These are phyloP conservation scores for Corynespora cassiicola DNA, from an alignment of 2,329 filamentous ascomycete species.

Conservation along the genomic window DNA sequence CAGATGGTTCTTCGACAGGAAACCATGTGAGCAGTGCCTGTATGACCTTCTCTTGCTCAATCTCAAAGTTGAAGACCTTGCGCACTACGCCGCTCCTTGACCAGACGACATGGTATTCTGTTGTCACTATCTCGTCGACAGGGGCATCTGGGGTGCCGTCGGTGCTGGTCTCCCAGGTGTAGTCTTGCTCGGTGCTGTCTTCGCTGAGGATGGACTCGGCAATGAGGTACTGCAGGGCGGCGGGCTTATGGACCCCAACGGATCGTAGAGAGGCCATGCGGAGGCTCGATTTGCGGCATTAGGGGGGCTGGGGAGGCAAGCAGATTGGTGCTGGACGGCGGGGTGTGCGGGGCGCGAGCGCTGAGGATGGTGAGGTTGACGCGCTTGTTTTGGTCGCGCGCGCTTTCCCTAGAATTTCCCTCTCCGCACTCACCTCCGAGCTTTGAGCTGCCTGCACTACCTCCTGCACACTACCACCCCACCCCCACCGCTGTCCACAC, in stretches of 20 bases:
- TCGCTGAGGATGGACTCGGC: conserved; percentile 77
- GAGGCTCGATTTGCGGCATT: conserved; percentile 38
- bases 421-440: conserved; percentile 18
- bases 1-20: conserved; percentile 52
- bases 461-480: background rate
- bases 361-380: conserved; percentile 16
- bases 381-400: conserved; percentile 30
- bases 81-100: conserved; percentile 84
- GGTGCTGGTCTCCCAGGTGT: conserved; percentile 75
- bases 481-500: background rate
- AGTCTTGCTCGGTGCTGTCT: conserved; percentile 70
- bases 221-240: conserved; percentile 82
- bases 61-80: conserved; percentile 83
- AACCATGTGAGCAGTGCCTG: conserved; percentile 89
- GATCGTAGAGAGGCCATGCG: conserved; percentile 89
- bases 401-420: conserved; percentile 23
- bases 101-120: conserved; percentile 82
- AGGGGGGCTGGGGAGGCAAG: conserved; percentile 17
- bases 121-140: conserved; percentile 83
- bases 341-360: conserved; percentile 15
- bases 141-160: conserved; percentile 51
- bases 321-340: conserved; percentile 12
- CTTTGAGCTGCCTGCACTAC: background rate
- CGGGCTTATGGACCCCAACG: conserved; percentile 87
- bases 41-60: conserved; percentile 85